Conservation (phyloP, 2,329 filamentous ascomycete genomes). For the Sarocladium strictum region DNA sequence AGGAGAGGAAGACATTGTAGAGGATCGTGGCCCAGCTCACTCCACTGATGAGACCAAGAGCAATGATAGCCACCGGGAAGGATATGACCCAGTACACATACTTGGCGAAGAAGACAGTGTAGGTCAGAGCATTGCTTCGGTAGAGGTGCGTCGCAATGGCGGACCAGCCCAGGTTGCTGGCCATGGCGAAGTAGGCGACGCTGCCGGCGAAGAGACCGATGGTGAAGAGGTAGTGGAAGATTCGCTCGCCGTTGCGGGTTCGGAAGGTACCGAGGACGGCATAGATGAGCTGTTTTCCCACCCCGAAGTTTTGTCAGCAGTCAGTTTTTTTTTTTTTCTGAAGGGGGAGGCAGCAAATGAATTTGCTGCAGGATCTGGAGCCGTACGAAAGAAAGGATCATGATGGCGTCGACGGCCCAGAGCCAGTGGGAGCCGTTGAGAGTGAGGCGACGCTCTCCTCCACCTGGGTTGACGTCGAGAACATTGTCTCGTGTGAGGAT, state of each 20-base stretch:
- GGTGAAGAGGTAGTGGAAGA: constrained; percentile 52
- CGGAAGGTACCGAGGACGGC: constrained; percentile 31
- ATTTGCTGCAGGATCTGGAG: background rate
- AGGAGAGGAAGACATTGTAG: constrained; percentile 42
- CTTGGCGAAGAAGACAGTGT: constrained; percentile 50
- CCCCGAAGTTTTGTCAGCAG: background rate
- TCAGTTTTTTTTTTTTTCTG: background rate
- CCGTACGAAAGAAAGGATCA: constrained; percentile 38
- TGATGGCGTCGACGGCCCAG: constrained; percentile 47
- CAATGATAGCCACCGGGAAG: constrained; percentile 39
- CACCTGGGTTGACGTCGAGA: constrained; percentile 39
- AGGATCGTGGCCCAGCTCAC: constrained; percentile 51
- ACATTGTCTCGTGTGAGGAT: constrained; percentile 37
- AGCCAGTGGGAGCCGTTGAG: constrained; percentile 48
- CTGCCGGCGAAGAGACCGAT: constrained; percentile 42
- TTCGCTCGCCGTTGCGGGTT: constrained; percentile 39
- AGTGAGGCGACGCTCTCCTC: constrained; percentile 32
- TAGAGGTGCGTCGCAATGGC: constrained; percentile 27
- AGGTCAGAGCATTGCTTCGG: constrained; percentile 20
- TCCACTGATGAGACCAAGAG: constrained; percentile 44
- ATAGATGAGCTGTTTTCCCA: constrained; percentile 36
- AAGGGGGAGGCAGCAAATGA: too few relatives aligned
- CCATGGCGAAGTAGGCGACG: constrained; percentile 46
- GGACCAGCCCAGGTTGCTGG: constrained; percentile 42
- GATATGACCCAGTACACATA: constrained; percentile 50